Conservation (phyloP, 345 rosid genomes). For the Brassica cretica region DNA sequence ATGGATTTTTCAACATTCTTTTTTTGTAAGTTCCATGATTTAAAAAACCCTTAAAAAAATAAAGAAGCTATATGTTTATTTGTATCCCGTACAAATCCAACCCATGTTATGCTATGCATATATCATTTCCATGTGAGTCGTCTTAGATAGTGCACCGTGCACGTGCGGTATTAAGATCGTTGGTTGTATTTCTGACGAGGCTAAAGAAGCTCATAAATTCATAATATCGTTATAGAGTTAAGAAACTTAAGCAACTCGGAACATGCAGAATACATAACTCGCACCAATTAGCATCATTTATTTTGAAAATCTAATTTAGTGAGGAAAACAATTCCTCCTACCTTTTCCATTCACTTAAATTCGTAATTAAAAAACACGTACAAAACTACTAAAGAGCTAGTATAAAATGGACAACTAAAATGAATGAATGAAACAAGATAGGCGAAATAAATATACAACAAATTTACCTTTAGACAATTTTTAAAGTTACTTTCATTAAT, state of each 20-base stretch:
- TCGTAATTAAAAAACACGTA: not conserved
- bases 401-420: too few species aligned
- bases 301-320: not conserved
- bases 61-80: not conserved
- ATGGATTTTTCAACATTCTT: not conserved
- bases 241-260: slow-evolving; percentile 1
- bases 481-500: too few species aligned
- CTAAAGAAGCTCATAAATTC: not conserved
- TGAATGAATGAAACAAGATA: not conserved
- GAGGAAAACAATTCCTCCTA: not conserved
- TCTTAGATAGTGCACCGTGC: slow-evolving; percentile 26
- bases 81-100: slow-evolving; percentile 1
- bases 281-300: not conserved
- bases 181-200: slow-evolving; percentile 6
- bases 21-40: too few species aligned
- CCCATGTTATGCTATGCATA: not conserved
- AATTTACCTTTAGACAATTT: too few species aligned
- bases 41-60: not conserved
- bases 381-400: not conserved
- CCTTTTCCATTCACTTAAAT: not conserved
- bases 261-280: not conserved
- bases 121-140: not conserved
- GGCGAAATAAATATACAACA: not conserved
- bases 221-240: not conserved
- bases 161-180: slow-evolving; percentile 24